Evolutionary conservation across 306 rosid species (phyloP), one percentile per base, ranked within the genome.

Genomic region (Boehmeria nivea): DNA sequence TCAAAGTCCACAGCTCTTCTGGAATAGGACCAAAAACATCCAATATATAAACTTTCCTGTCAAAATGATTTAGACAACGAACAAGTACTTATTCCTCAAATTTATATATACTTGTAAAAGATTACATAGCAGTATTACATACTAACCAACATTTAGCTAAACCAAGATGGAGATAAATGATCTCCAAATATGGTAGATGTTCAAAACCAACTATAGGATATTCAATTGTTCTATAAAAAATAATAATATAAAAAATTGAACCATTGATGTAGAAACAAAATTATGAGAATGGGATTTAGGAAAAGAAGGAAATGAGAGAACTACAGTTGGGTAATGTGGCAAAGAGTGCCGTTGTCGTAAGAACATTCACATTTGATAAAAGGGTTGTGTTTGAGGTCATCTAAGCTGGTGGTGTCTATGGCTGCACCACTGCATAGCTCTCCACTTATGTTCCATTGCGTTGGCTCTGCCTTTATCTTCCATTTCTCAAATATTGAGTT

Each of bases 351-450:
- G 50, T 52, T 64, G 59, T 61, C 13, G 45, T 12, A 60, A 26
- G 78, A 68, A 52, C 93, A 85, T 26, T 52, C 57, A 20, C 97
- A 85, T 76, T 78, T 85, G 79, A 89, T 83, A 45, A 83, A 67
- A 12, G 97, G 95, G 38, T 85, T 70, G 57, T 17, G 60, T 33
- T 34, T 5, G 0, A 0, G 0, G 43, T 25, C 8, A 0, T 20
- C 72, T 16, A 80, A 19, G 47, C 6, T 0, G 43, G 77, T 63
- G 22, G 42, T 0, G 23, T 78, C 88, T 0, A 54, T 40, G 50
- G 97, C 95, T 1, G 33, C 66, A 24, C 97, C 87, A 36, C 79
- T 89, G 54, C 97, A 89, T 3, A 71, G 28, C 2, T 88, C 89
- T 2, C 84, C 88, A 12, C 80, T 89, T 54, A 55, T 61, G 54